phyloP scores from a whole-genome alignment of 2,329 filamentous ascomycete genomes.

The Fusarium sp. region DNA sequence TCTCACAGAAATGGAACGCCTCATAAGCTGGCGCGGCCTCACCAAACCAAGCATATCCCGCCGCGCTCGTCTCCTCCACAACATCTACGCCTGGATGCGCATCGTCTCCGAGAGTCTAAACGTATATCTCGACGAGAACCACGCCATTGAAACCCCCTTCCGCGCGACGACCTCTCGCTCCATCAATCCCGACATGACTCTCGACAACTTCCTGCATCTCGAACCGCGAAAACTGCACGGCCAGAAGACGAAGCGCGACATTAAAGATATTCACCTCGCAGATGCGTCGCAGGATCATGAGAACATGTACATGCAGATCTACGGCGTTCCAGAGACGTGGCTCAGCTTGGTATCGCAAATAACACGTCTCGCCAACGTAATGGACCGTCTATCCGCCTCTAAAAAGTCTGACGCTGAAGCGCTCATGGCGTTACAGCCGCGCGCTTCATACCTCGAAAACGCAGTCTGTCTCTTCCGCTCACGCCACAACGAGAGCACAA shows the following conservation, averaged over 20 bases:
- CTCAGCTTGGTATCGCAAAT: conserved; percentile 36
- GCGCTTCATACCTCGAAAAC: conserved; percentile 32
- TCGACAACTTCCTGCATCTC: conserved; percentile 34
- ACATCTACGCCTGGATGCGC: conserved; percentile 40
- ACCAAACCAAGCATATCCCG: conserved; percentile 34
- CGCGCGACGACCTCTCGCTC: not conserved
- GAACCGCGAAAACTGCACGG: conserved; percentile 29
- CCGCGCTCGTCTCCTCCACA: conserved; percentile 30
- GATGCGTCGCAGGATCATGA: conserved; percentile 28
- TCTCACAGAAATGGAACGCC: conserved; percentile 35
- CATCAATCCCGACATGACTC: conserved; percentile 24
- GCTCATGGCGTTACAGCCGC: conserved; percentile 16
- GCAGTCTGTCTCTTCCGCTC: conserved; percentile 35
- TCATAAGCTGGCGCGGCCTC: conserved; percentile 32
- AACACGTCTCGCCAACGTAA: conserved; percentile 31
- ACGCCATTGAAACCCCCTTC: conserved; percentile 16
- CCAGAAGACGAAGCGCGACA: conserved; percentile 8
- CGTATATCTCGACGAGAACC: conserved; percentile 25
- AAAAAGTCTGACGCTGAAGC: conserved; percentile 21
- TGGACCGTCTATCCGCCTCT: conserved; percentile 16
- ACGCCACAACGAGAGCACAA: not conserved
- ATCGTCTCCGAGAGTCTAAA: conserved; percentile 37
- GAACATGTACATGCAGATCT: conserved; percentile 40
- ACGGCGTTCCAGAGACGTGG: conserved; percentile 37
- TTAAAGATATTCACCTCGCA: conserved; percentile 32